Base-by-base conservation (phyloP, 768 basidiomycete species). In the Leccinum obscurum region DNA sequence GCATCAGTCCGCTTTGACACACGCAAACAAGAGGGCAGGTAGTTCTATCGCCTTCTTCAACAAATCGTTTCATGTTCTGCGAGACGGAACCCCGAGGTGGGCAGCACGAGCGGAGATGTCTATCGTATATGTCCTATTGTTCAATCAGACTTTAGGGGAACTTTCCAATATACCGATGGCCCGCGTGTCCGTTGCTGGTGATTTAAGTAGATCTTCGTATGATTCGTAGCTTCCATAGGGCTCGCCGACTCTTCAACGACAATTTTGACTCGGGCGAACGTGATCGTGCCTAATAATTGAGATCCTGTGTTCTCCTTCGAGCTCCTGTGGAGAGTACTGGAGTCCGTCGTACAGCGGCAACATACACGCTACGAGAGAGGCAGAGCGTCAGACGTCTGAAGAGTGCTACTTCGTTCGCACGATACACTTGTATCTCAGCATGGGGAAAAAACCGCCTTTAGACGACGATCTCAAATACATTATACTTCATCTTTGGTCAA, bases 341-440 rank as follows among this genome's bases (percentile, higher is more conserved):
- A 24, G 8, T 22, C 57, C 64, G 13, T 59, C 60, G 20, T 59
- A 44, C 52, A 62, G 9, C 3, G 17, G 0, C 30, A 66, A 22
- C 46, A 14, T 48, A 48, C 22, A 48, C 22, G 46, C 10, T 48
- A 22, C 11, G 13, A 48, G 22, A 48, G 6, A 22, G 10, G 8
- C 22, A 15, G 32, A 11, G 41, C 34, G 13, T 15, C 14, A 44
- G n/a, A 44, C 14, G 28, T 4, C 32, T 32, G 32, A 32, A 32
- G 32, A 32, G 30, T 11, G 32, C 32, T 3, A 0, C 11, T 34
- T 58, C 8, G 65, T 66, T 54, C 59, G 59, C 41, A 34, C 26
- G 54, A 66, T 67, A 8, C 62, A 48, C 32, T 54, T 58, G 22
- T 61, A 67, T 30, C 59, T 3, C 14, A 67, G 48, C 55, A 64